Evolutionary conservation across 176 grass and related monocot genomes (phyloP), one percentile per base, ranked within the genome.

Genomic region (Cocos nucifera): DNA sequence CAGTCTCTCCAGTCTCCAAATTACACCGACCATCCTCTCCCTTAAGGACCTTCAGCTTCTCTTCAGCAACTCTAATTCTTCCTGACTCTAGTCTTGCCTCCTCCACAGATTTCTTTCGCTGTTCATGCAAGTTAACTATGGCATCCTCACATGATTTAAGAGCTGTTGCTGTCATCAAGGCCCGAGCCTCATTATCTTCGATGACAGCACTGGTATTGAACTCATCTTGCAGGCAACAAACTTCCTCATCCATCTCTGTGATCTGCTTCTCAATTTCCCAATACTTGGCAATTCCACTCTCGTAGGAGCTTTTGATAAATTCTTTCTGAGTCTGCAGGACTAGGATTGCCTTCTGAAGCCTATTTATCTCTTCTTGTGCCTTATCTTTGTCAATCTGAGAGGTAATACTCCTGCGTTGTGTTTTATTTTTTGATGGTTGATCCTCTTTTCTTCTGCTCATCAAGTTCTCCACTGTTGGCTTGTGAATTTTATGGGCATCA

Each of bases 121-220:
- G 73, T 54, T 78, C 49, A 58, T 91, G 75, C 69, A 97, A 85
- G 74, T 63, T 82, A 51, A 85, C 57, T 49, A 88, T 76, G 10
- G 83, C 90, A 58, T 88, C 78, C 84, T 97, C 80, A 12, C 87
- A 97, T 0, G 92, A 97, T 72, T 88, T 56, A 58, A 97, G 72
- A 73, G 87, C 83, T 49, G 64, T 71, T 53, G 87, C 78, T 79
- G 81, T 81, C 92, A 97, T 97, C 59, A 90, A 72, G 12, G 84
- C 87, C 39, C 87, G 83, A 20, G 92, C 87, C 56, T 97, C 92
- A 6, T 88, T 82, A 70, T 91, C 87, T 82, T 97, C 92, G 56
- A 91, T 91, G 22, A 65, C 58, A 0, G 84, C 63, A 19, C 78
- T 76, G 12, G 78, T 80, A 62, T 70, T 82, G 50, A 88, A 90